Percentiles rank a stretch among this genome's conserved stretches.
Conservation (phyloP, 441 rosid species). For the Gossypium gossypioides region DNA sequence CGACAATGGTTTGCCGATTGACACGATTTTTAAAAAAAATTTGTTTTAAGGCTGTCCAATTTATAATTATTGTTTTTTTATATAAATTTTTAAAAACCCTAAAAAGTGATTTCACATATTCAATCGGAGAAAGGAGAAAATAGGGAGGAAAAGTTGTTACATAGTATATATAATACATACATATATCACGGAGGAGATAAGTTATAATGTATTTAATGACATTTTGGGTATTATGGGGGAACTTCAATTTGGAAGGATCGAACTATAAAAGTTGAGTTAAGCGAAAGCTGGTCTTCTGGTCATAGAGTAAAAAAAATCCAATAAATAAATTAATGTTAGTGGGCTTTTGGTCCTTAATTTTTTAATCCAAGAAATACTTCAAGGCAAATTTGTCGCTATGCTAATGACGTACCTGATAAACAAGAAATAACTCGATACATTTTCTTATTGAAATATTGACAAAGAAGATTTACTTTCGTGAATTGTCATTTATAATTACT, state of each 20-base stretch:
- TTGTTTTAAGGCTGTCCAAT: background rate
- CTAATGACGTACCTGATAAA: too few species aligned
- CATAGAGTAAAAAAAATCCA: too few species aligned
- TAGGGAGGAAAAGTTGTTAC: background rate
- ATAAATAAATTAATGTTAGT: too few species aligned
- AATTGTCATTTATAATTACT: background rate
- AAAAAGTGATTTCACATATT: background rate
- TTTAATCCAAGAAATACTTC: too few species aligned
- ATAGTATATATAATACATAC: background rate
- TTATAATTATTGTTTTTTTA: background rate
- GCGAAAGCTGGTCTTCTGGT: too few species aligned
- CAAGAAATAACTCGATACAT: too few species aligned
- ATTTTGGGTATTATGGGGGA: too few species aligned
- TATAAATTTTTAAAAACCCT: background rate
- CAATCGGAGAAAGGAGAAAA: background rate
- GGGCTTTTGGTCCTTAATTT: too few species aligned
- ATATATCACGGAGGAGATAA: background rate
- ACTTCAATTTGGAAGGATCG: too few species aligned
- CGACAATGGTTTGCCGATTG: slow-evolving; percentile 4
- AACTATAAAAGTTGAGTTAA: too few species aligned
- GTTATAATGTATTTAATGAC: background rate
- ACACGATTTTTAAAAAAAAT: background rate
- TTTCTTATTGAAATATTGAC: background rate
- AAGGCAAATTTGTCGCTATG: too few species aligned
- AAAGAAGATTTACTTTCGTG: background rate